Base-by-base conservation (phyloP, 768 basidiomycete species). In the Mycena alexandri region DNA sequence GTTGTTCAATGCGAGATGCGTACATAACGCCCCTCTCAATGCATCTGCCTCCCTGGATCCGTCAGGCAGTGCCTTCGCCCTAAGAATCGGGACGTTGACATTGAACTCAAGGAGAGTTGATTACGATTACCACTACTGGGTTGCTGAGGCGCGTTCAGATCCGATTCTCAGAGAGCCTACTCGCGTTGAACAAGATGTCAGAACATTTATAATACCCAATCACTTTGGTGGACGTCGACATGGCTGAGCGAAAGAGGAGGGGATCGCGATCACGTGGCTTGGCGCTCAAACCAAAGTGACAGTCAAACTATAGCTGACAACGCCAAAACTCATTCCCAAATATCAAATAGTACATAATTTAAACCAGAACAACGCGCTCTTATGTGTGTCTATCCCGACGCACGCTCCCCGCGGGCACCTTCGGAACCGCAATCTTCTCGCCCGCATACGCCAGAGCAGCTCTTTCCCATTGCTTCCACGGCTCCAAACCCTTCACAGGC, bases 151-250 rank as follows among this genome's bases (percentile, higher is more conserved):
- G 8, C 12, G 11, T n/a, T 0, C 21, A 54, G 2, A 54, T 3
- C 36, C 36, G 14, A 19, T 36, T 6, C 21, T 22, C 12, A 14
- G 38, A 38, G 38, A 33, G n/a, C n/a, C n/a, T n/a, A 54, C 53
- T 54, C n/a, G 38, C 53, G 34, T 93, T 90, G 63, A 89, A 94
- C 85, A 88, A 90, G 56, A 95, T 90, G 78, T 95, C 93, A 0
- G 93, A 93, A 76, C 91, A 95, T 59, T 93, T 82, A 75, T 93
- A 94, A 74, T 90, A 94, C 19, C 92, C 92, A 68, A 85, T 89
- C 59, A 89, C 77, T 6, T 38, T 19, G 17, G 12, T 38, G 5
- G 52, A 22, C 52, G n/a, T 24, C 14, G 42, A 29, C 34, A 29
- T 33, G 38, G 38, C 14, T 3, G 38, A 38, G 38, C 38, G 38